Conservation (phyloP, 768 basidiomycete species). For the Filobasidium wieringae region DNA sequence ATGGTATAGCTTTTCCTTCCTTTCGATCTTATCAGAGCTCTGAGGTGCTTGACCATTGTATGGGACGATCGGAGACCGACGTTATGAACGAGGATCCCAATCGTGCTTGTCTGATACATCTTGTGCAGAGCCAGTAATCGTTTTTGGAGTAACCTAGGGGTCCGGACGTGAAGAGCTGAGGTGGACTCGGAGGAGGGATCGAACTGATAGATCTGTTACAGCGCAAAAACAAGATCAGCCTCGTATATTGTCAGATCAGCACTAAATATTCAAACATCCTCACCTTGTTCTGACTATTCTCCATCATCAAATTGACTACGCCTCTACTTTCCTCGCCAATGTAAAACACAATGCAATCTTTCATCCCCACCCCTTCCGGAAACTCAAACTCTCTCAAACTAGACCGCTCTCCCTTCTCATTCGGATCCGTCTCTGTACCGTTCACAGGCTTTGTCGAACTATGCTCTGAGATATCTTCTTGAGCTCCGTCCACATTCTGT, state of each 20-base stretch:
- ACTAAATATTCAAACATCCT: conserved; percentile 14
- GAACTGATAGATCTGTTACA: conserved; percentile 60
- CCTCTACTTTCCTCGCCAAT: conserved; percentile 70
- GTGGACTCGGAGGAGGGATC: conserved; percentile 48
- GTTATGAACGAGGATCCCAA: conserved; percentile 89
- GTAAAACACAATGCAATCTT: conserved; percentile 46
- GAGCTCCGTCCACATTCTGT: background rate
- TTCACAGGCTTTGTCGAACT: background rate
- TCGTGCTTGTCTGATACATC: conserved; percentile 82
- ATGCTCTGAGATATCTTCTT: background rate
- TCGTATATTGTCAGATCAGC: background rate
- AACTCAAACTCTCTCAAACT: conserved; percentile 26
- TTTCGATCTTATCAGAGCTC: conserved; percentile 51
- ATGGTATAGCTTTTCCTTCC: conserved; percentile 90
- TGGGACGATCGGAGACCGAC: conserved; percentile 83
- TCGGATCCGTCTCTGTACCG: background rate
- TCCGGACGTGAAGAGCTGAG: conserved; percentile 52
- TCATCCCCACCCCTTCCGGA: conserved; percentile 24
- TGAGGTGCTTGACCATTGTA: conserved; percentile 70
- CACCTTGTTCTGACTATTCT: conserved; percentile 57
- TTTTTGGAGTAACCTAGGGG: conserved; percentile 76
- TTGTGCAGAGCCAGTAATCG: conserved; percentile 77
- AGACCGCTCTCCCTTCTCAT: background rate
- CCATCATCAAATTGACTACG: conserved; percentile 76
- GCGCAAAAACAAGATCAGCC: background rate